Base-by-base conservation (phyloP, 768 basidiomycete species). In the Tricholoma sp. region DNA sequence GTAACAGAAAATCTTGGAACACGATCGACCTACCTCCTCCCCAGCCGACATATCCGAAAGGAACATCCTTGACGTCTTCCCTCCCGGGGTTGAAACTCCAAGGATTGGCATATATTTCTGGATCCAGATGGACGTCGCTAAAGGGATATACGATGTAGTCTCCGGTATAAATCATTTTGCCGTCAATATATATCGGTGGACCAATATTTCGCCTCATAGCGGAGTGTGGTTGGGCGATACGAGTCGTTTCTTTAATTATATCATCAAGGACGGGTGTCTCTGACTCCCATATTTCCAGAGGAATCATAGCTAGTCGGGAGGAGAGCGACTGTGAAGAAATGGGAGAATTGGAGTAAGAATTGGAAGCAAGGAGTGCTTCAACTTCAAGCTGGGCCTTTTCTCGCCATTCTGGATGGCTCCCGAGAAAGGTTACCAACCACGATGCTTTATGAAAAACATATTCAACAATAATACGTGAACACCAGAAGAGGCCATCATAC, bases 191-290 rank as follows among this genome's bases (percentile, higher is more conserved):
- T 34, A 83, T 71, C 57, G 87, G 85, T 62, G 85, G 86, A 16
- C 88, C 89, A 57, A 89, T 72, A 68, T 91, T 90, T 58, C 85
- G 81, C 67, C 89, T 81, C 87, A 90, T 89, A 57, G 89, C 89
- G 0, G 82, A 82, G 70, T 90, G 88, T 43, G 89, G 87, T 74
- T 90, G 86, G 9, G 88, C 88, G 49, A 91, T 73, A 37, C 89
- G 85, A 21, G 88, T 82, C 34, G 89, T 89, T 72, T 91, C 89
- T 61, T 81, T 81, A 64, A 91, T 84, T 64, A 90, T 75, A 49
- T 83, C 77, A 67, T 91, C 89, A 32, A 90, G 76, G 56, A 86
- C 75, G 16, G 89, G 88, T 27, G 83, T 88, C 58, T 83, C 75
- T 1, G 74, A 66, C 69, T 91, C 89, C 88, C 88, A 91, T 10